Percentiles rank a stretch among this genome's conserved stretches.
These are phyloP conservation scores for Diversispora eburnea DNA, from an alignment of 192 early-diverging fungal genomes.

Conservation along the genomic window DNA sequence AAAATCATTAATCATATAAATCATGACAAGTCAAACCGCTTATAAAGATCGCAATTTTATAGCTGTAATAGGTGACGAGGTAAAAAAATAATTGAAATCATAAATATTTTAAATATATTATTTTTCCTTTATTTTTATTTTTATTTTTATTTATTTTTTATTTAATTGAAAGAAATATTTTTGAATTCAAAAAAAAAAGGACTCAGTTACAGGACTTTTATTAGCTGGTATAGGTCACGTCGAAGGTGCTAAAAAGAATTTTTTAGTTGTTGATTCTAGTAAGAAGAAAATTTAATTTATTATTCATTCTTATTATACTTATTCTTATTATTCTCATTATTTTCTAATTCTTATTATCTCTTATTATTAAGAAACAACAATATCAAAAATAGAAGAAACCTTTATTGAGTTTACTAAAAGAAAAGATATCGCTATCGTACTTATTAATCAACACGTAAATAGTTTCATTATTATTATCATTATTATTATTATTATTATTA, in stretches of 20 bases:
- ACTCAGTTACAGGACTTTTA: slow-evolving; percentile 94
- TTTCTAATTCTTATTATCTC: not conserved
- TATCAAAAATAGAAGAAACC: slow-evolving; percentile 67
- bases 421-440: slow-evolving; percentile 96
- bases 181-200: slow-evolving; percentile 33
- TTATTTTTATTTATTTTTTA: not conserved
- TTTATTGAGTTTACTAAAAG: slow-evolving; percentile 87
- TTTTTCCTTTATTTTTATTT: not conserved
- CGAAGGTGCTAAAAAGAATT: slow-evolving; percentile 93
- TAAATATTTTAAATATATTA: not conserved
- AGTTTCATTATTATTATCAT: too few relatives aligned
- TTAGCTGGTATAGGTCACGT: slow-evolving; percentile 96
- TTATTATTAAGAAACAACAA: slow-evolving; percentile 70
- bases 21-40: not conserved
- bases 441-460: slow-evolving; percentile 93
- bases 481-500: not conserved
- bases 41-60: slow-evolving; percentile 56
- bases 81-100: slow-evolving; percentile 19
- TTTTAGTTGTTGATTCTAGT: slow-evolving; percentile 94
- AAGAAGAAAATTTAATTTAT: slow-evolving; percentile 34
- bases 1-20: not conserved
- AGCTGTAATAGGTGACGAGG: slow-evolving; percentile 67
- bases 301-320: not conserved
- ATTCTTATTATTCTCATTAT: too few relatives aligned
- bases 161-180: not conserved